Conservation (phyloP, 306 rosid genomes). For the Glycyrrhiza uralensis region DNA sequence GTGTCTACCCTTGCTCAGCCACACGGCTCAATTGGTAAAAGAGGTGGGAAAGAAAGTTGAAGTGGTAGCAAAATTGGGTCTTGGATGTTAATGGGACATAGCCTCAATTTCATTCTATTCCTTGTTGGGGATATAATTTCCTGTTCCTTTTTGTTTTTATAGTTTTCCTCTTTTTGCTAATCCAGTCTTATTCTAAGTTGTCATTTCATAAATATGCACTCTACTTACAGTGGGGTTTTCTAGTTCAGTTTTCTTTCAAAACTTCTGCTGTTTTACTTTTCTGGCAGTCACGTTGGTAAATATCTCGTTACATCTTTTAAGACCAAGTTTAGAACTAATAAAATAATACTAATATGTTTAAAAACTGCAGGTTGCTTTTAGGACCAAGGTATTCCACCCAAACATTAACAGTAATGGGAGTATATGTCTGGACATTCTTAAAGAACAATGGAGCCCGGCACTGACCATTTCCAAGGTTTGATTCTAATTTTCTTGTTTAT, state of each 20-base stretch:
- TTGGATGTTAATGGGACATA: neutral
- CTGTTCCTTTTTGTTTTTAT: neutral
- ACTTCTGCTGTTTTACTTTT: neutral
- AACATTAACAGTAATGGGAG: conserved; percentile 90
- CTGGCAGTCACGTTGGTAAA: neutral
- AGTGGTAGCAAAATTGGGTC: neutral
- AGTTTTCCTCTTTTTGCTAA: neutral
- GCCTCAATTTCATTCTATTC: neutral
- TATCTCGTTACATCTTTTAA: neutral
- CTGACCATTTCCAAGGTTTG: conserved; percentile 89
- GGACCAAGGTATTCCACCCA: conserved; percentile 95
- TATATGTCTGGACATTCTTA: conserved; percentile 89
- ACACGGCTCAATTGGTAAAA: neutral
- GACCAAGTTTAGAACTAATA: neutral
- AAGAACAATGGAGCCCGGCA: conserved; percentile 97
- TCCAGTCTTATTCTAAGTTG: neutral
- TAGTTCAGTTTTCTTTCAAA: neutral
- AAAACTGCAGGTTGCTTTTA: conserved; percentile 81
- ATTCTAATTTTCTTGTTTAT: neutral
- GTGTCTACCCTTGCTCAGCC: neutral
- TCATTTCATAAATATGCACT: neutral
- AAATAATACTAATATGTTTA: neutral
- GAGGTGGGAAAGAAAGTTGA: neutral
- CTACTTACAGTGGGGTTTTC: neutral
- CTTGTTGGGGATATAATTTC: neutral